Conservation (phyloP, 331 rosid species). For the Quercus phellos region DNA sequence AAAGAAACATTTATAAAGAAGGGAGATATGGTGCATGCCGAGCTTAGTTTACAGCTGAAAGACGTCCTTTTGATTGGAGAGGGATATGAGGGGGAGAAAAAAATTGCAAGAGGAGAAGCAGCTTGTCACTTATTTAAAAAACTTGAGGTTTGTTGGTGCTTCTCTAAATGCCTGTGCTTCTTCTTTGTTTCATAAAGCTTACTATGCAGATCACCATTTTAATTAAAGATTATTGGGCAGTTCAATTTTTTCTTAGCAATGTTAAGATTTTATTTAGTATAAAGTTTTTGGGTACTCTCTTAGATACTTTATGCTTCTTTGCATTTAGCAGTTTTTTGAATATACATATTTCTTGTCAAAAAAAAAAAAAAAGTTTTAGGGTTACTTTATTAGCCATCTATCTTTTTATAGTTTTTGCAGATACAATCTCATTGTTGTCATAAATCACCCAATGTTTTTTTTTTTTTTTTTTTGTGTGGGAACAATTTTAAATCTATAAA, state of each 20-base stretch:
- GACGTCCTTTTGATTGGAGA: conserved; percentile 48
- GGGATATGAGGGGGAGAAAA: conserved; percentile 45
- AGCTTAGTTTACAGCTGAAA: conserved; percentile 63
- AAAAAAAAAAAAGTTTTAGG: too few relatives aligned
- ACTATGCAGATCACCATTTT: too few relatives aligned
- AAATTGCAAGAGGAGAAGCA: conserved; percentile 80
- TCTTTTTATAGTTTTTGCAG: too few relatives aligned
- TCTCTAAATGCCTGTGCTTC: conserved; percentile 6
- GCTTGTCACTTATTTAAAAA: conserved; percentile 58
- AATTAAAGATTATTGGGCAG: too few relatives aligned
- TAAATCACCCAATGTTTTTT: neutral
- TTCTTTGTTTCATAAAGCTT: neutral
- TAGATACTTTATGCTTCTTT: too few relatives aligned
- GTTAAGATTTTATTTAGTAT: too few relatives aligned
- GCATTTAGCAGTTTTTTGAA: too few relatives aligned
- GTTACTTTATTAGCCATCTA: too few relatives aligned
- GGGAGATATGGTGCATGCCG: conserved; percentile 41
- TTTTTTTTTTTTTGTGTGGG: neutral
- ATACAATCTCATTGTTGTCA: neutral
- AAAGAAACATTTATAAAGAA: conserved; percentile 51
- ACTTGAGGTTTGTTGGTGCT: conserved; percentile 60
- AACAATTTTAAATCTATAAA: neutral
- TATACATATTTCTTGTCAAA: too few relatives aligned
- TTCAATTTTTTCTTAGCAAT: too few relatives aligned
- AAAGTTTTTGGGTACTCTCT: too few relatives aligned